Conservation (phyloP, 495 filamentous ascomycete species). For the Cladorrhinum samala region DNA sequence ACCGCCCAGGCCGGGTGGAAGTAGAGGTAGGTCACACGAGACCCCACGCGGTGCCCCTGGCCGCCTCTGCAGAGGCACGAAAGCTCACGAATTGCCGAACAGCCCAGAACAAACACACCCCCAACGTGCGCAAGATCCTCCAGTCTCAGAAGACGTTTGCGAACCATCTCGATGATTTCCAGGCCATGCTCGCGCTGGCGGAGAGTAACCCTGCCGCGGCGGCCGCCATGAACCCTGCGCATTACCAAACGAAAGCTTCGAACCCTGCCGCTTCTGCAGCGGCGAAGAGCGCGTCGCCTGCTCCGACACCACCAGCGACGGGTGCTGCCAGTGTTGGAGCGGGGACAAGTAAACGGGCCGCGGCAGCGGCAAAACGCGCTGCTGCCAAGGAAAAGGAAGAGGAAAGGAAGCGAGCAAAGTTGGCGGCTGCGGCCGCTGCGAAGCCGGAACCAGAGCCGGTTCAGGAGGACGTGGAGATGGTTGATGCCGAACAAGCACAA, state of each 20-base stretch:
- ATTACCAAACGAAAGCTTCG: slow-evolving; percentile 11
- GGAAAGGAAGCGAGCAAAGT: slow-evolving; percentile 17
- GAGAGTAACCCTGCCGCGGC: slow-evolving; percentile 30
- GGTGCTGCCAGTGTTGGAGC: not conserved
- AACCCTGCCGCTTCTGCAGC: slow-evolving; percentile 11
- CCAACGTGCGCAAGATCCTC: slow-evolving; percentile 84
- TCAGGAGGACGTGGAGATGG: slow-evolving; percentile 1
- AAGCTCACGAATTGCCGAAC: not conserved
- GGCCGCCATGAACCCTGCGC: slow-evolving; percentile 8
- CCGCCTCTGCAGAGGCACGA: not conserved
- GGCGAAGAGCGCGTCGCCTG: slow-evolving; percentile 20
- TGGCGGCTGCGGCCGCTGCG: too few relatives aligned
- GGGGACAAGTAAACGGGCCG: slow-evolving; percentile 18
- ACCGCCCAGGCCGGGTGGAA: slow-evolving; percentile 33
- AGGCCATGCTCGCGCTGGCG: slow-evolving; percentile 56
- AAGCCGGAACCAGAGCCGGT: slow-evolving; percentile 13
- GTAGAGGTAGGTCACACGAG: slow-evolving; percentile 20
- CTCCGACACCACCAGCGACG: slow-evolving; percentile 9
- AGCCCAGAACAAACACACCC: slow-evolving; percentile 55
- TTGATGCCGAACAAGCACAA: slow-evolving; percentile 6
- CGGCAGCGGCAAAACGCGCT: slow-evolving; percentile 20
- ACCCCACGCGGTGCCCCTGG: not conserved
- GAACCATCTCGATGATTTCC: slow-evolving; percentile 86
- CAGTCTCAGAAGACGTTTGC: slow-evolving; percentile 85
- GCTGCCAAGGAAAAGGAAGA: slow-evolving; percentile 22